A percentile compares a stretch with the other conserved stretches of the same genome.
Conservation (phyloP, 805 yeast species). For the Starmerella stigmatis region DNA sequence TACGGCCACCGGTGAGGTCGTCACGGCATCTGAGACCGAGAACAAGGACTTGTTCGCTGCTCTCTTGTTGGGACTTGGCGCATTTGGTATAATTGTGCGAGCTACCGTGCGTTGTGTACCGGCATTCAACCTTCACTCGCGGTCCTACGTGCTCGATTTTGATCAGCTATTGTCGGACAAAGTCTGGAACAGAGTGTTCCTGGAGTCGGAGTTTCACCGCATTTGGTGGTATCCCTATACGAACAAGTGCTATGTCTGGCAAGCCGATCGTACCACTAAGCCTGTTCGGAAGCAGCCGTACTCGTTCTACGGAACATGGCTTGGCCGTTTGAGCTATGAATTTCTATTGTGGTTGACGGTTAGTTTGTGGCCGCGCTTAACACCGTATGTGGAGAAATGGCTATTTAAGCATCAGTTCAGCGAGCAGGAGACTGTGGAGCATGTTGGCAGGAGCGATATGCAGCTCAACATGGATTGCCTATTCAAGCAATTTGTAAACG, state of each 20-base stretch:
- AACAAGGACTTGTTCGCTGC: constrained; percentile 65
- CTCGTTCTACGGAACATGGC: constrained; percentile 75
- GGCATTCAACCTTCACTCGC: constrained; percentile 64
- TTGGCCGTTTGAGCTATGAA: constrained; percentile 76
- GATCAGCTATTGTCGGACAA: constrained; percentile 50
- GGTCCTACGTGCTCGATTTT: constrained; percentile 72
- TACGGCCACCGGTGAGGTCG: constrained; percentile 62
- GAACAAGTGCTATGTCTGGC: constrained; percentile 77
- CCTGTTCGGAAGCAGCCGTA: constrained; percentile 52
- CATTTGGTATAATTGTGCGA: constrained; percentile 77
- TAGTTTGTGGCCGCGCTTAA: constrained; percentile 57
- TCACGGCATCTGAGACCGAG: constrained; percentile 55
- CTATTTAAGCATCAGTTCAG: constrained; percentile 71
- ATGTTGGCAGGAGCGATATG: constrained; percentile 66
- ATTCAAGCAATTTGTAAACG: constrained; percentile 87
- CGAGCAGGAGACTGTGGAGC: constrained; percentile 40
- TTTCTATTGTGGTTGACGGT: constrained; percentile 69
- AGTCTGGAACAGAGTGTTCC: constrained; percentile 70
- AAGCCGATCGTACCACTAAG: constrained; percentile 67
- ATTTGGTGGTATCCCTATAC: constrained; percentile 98
- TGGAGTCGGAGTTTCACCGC: constrained; percentile 79
- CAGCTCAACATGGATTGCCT: constrained; percentile 93
- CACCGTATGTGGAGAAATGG: constrained; percentile 77
- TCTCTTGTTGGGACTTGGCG: constrained; percentile 75
- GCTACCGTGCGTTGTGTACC: constrained; percentile 83